A percentile compares a stretch with the other conserved stretches of the same genome.
These are phyloP conservation scores for Pachyrhizus erosus DNA, from an alignment of 306 rosid species.

Conservation along the genomic window DNA sequence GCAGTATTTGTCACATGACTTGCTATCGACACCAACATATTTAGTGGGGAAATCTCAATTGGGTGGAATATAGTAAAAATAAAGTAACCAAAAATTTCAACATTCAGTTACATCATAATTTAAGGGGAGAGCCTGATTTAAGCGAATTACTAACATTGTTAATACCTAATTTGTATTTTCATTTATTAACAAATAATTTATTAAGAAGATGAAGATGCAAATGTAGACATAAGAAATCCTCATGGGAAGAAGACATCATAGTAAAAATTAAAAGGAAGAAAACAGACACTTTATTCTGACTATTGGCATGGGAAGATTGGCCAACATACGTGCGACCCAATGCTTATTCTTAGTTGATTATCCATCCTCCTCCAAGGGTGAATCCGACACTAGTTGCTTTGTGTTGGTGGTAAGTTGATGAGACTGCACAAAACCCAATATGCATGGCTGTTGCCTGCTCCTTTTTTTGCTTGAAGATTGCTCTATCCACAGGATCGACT, in stretches of 20 bases:
- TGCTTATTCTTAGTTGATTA: neutral
- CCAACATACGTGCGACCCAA: neutral
- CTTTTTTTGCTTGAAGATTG: neutral
- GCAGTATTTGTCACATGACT: neutral
- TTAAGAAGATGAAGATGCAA: neutral
- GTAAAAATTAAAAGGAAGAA: neutral
- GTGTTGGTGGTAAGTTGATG: neutral
- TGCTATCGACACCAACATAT: neutral
- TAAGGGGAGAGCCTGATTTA: neutral
- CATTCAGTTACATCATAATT: slow-evolving; percentile 9
- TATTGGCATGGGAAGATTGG: neutral
- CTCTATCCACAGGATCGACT: neutral
- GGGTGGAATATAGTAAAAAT: neutral
- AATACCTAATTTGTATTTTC: neutral
- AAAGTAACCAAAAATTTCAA: too few relatives aligned
- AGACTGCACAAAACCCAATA: neutral
- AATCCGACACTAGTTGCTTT: neutral
- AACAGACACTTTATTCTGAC: neutral
- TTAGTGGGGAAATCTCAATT: slow-evolving; percentile 1
- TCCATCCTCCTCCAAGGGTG: neutral
- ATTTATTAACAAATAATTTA: neutral
- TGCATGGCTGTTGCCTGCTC: neutral
- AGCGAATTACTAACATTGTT: neutral
- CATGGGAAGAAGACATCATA: neutral
- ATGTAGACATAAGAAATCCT: neutral